Evolutionary conservation across 139 green algal genomes (phyloP), one percentile per base, ranked within the genome.

Genomic region (Pycnococcus provasolii): DNA sequence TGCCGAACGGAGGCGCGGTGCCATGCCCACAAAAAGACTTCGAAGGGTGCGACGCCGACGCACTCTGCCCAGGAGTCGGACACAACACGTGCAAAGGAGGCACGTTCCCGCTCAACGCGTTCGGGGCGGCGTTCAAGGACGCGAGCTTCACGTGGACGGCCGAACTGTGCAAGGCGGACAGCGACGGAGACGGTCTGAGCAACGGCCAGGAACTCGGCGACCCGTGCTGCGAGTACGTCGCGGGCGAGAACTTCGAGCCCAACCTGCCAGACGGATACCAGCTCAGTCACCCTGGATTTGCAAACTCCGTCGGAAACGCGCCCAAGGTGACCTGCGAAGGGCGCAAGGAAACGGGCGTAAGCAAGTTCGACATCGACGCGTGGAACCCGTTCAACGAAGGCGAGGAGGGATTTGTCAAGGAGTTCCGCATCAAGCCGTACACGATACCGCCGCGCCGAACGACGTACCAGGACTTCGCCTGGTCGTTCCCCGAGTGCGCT

Each of bases 51-150:
- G 26, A 26, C 26, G 26, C 26, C 26, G 26, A 55, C 50, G 50
- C 9, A 55, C 13, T 64, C 58, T 64, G 58, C 58, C 58, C 37
- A 13, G 58, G 58, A 9, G 39, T 64, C 39, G 58, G 58, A 13
- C 58, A 64, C 58, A 64, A 64, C 58, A 64, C 58, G 37, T 64
- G 58, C 58, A 64, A n/a, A 46, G 58, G 58, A 58, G 58, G 58
- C 11, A 52, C 58, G 37, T 15, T 64, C 37, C 58, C 58, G 9
- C 40, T 64, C 39, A 64, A 64, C 40, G 39, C 58, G 11, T 64
- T 64, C 58, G 58, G 58, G 9, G 13, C 9, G 40, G 58, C 11
- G 9, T 13, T 64, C 9, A 11, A 13, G 9, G 58, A 64, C 39
- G 9, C 58, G 9, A 64, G 41, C 58, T 58, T 46, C 13, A 15